Base-by-base conservation (phyloP, 148 eudicot species). In the Fagopyrum homotropicum region DNA sequence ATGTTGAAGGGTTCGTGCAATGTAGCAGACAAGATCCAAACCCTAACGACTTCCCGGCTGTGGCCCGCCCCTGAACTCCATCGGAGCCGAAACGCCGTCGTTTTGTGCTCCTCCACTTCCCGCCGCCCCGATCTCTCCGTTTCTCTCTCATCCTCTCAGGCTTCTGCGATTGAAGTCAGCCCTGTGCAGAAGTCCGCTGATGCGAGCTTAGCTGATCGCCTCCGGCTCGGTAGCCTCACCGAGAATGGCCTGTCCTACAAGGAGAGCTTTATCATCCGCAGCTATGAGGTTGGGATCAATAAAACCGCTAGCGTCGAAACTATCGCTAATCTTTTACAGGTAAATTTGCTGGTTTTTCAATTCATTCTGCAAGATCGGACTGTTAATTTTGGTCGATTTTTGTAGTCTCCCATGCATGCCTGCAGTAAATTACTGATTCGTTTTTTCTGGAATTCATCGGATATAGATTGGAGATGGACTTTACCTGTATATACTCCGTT, bases 261-360 rank as follows among this genome's bases (percentile, higher is more conserved):
- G 77, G 98, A 94, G 85, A 87, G 83, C 76, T 94, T 91, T 78
- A 87, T 94, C 14, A 89, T 94, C 2, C 83, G 98, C 75, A 81
- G 92, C 64, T 91, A 94, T 79, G 98, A 94, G 75, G 98, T 91
- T 77, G 97, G 98, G 82, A 89, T 88, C 73, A 91, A 94, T 78
- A 94, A 94, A 64, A 94, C 97, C 82, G 98, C 96, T 47, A 94
- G 97, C 59, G 90, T 94, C 77, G 96, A 94, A 72, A 94, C 96
- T 22, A 89, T 94, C 73, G 98, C 98, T 46, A 94, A 94, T 88
- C 86, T 93, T 9, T 78, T 93, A 55, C 95, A 93, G 98, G 98
- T 59, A 35, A 9, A 15, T 10, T 29, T 54, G 63, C n/a, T 12
- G 43, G 6, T 22, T 15, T 12, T 15, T 6, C 60, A 73, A 11